Conservation (phyloP, 768 basidiomycete genomes). For the Lentinus brumalis region DNA sequence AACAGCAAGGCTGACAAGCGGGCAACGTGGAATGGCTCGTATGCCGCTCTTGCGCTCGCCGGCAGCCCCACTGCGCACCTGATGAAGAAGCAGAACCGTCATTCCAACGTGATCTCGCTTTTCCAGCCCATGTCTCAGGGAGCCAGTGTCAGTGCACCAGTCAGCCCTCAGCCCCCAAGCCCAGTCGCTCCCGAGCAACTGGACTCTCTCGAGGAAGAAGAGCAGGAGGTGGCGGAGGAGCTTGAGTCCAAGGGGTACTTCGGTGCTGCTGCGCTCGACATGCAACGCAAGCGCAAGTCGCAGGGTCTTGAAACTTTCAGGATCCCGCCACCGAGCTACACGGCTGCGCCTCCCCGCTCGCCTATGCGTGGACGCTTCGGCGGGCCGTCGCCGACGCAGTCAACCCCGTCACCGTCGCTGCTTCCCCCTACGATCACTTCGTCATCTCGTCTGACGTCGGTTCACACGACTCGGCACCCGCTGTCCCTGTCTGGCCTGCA, state of each 20-base stretch:
- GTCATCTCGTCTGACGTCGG: conserved; percentile 62
- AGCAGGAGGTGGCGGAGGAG: conserved; percentile 30
- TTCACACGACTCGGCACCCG: conserved; percentile 63
- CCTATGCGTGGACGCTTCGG: conserved; percentile 14
- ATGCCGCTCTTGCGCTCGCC: conserved; percentile 49
- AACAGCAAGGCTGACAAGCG: conserved; percentile 46
- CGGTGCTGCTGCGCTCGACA: conserved; percentile 60
- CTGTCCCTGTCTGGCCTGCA: conserved; percentile 66
- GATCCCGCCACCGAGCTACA: conserved; percentile 32
- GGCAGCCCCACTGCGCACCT: conserved; percentile 49
- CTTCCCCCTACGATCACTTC: conserved; percentile 25
- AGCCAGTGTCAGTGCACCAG: conserved; percentile 45
- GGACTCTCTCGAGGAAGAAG: conserved; percentile 46
- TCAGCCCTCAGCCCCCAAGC: conserved; percentile 30
- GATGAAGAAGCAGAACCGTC: conserved; percentile 50
- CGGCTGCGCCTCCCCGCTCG: conserved; percentile 13
- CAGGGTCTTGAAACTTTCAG: conserved; percentile 55
- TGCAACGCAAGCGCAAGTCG: conserved; percentile 55
- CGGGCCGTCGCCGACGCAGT: not conserved
- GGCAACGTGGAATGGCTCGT: conserved; percentile 77
- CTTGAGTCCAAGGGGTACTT: conserved; percentile 43
- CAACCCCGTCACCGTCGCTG: not conserved
- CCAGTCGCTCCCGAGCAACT: conserved; percentile 19
- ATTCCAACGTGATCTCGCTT: conserved; percentile 55
- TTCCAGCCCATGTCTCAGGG: conserved; percentile 29